phyloP scores from a whole-genome alignment of 352 stramenopile species.

The Blastocystis sp. region DNA sequence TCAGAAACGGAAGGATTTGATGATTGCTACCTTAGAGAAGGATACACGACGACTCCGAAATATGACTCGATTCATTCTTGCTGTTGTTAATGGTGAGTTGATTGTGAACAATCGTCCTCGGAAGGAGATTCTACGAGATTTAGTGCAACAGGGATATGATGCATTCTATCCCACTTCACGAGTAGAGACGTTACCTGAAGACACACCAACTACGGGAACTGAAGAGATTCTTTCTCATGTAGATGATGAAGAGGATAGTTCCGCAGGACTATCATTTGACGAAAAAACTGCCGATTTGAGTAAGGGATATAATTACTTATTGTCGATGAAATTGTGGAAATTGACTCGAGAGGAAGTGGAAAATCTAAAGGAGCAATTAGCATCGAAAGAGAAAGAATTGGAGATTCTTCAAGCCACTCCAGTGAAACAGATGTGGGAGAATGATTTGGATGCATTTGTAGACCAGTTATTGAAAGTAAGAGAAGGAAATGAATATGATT shows the following conservation, averaged over 20 bases:
- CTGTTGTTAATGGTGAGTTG: slow-evolving; percentile 81
- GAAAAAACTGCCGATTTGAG: slow-evolving; percentile 65
- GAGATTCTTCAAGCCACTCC: slow-evolving; percentile 73
- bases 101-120: slow-evolving; percentile 86
- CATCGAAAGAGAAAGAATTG: slow-evolving; percentile 77
- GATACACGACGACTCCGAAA: slow-evolving; percentile 83
- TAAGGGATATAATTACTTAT: slow-evolving; percentile 82
- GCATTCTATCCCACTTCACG: slow-evolving; percentile 67
- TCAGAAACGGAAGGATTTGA: slow-evolving; percentile 76
- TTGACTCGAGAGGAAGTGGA: slow-evolving; percentile 85
- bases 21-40: slow-evolving; percentile 77
- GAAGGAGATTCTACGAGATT: slow-evolving; percentile 78
- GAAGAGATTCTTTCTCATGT: slow-evolving; percentile 64
- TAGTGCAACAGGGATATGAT: slow-evolving; percentile 79
- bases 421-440: slow-evolving; percentile 82
- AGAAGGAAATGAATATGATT: slow-evolving; percentile 7
- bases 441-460: slow-evolving; percentile 82
- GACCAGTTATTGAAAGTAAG: slow-evolving; percentile 72
- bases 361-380: slow-evolving; percentile 77
- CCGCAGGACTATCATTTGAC: slow-evolving; percentile 60
- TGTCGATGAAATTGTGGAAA: slow-evolving; percentile 86
- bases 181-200: slow-evolving; percentile 61
- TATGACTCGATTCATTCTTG: slow-evolving; percentile 87
- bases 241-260: slow-evolving; percentile 63
- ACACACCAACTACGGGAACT: slow-evolving; percentile 70